phyloP scores from a whole-genome alignment of 768 basidiomycete genomes.

The Suillus discolor region DNA sequence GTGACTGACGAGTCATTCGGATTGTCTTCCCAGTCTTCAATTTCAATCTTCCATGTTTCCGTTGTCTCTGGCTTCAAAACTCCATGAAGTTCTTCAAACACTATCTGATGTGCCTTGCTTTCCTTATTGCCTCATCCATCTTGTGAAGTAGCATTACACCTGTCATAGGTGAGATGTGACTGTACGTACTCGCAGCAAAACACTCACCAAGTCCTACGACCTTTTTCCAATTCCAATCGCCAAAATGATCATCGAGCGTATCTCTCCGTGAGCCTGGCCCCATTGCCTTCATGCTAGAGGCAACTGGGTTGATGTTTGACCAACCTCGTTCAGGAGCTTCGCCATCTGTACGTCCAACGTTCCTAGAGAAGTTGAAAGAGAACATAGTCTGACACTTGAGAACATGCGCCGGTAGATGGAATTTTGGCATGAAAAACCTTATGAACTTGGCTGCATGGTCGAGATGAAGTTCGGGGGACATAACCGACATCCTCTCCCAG shows the following conservation, averaged over 20 bases:
- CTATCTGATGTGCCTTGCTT: not conserved
- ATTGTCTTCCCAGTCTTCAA: conserved; percentile 1
- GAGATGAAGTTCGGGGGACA: not conserved
- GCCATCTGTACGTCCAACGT: conserved; percentile 34
- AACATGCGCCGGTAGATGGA: conserved; percentile 37
- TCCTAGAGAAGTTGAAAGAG: conserved; percentile 29
- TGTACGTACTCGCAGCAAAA: not conserved
- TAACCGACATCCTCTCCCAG: conserved; percentile 1
- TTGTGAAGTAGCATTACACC: conserved; percentile 4
- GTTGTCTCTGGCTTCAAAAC: not conserved
- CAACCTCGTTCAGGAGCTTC: conserved; percentile 40
- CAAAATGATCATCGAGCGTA: conserved; percentile 37
- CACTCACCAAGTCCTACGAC: conserved; percentile 20
- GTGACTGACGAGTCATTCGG: too few relatives aligned
- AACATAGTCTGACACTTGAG: conserved; percentile 27
- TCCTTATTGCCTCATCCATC: conserved; percentile 2
- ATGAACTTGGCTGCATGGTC: not conserved
- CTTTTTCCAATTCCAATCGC: conserved; percentile 39
- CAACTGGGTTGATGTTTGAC: conserved; percentile 32
- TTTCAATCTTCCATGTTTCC: conserved; percentile 18
- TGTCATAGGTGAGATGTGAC: too few relatives aligned
- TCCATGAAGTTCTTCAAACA: not conserved
- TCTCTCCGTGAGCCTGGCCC: conserved; percentile 32
- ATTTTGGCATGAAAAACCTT: conserved; percentile 31
- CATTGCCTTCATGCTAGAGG: conserved; percentile 37